Evolutionary conservation across 345 rosid genomes (phyloP).

Genomic region (Mallotus nudiflorus): DNA sequence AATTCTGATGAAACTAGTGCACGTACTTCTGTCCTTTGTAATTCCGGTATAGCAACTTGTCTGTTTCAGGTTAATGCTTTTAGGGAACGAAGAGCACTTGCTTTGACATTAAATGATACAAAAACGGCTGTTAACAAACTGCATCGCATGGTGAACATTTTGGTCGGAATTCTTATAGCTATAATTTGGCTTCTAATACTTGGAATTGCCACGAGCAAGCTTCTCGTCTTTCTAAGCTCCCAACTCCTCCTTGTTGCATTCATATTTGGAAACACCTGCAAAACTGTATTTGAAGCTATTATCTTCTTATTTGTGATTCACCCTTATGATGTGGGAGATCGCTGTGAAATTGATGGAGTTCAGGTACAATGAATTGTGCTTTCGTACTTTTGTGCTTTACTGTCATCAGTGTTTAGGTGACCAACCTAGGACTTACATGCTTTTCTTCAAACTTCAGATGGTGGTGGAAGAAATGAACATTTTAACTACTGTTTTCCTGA

Average conservation of each 20-base stretch:
- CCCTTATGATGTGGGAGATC: constrained; percentile 37
- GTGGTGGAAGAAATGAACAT: constrained; percentile 86
- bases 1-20: no score
- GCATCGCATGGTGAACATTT: constrained; percentile 27
- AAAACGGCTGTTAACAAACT: constrained; percentile 38
- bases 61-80: constrained; percentile 37
- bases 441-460: constrained; percentile 48
- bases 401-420: neutral
- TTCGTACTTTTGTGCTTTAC: constrained; percentile 10
- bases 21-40: neutral
- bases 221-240: constrained; percentile 32
- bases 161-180: constrained; percentile 25
- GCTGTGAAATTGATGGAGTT: constrained; percentile 35
- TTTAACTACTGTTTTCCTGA: constrained; percentile 66
- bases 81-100: constrained; percentile 35
- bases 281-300: constrained; percentile 30
- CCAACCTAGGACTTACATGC: neutral
- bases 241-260: constrained; percentile 33
- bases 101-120: constrained; percentile 29
- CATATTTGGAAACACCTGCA: constrained; percentile 32
- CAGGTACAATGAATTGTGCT: constrained; percentile 20
- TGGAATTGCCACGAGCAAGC: constrained; percentile 33
- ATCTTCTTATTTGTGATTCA: constrained; percentile 33
- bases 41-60: neutral
- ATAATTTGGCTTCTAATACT: constrained; percentile 35